Evolutionary conservation across 768 basidiomycete genomes (phyloP).

Genomic region (Termitomyces sp.): DNA sequence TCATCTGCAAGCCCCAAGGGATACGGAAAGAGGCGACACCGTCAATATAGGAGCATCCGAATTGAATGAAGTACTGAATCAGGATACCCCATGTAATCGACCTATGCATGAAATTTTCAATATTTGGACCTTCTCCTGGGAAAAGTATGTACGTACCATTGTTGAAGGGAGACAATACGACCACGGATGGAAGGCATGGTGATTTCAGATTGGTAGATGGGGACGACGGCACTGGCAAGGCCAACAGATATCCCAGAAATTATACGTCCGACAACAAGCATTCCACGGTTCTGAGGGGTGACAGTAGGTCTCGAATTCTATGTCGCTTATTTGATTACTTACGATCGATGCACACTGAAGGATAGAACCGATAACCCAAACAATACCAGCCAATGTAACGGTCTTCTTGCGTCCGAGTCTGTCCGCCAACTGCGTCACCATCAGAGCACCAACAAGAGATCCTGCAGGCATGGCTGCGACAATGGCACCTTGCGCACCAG

Average conservation of each 20-base stretch:
- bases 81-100: constrained; percentile 77
- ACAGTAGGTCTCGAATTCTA: not conserved
- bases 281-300: constrained; percentile 52
- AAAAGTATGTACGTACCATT: constrained; percentile 37
- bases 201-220: constrained; percentile 72
- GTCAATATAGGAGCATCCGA: constrained; percentile 68
- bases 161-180: constrained; percentile 69
- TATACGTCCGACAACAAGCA: constrained; percentile 68
- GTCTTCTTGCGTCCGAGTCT: constrained; percentile 58
- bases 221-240: constrained; percentile 59
- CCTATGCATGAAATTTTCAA: constrained; percentile 13
- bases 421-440: constrained; percentile 61
- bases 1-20: constrained; percentile 76
- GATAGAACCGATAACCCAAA: constrained; percentile 70
- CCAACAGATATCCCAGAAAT: constrained; percentile 66
- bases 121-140: not conserved
- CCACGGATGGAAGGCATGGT: constrained; percentile 69
- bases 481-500: constrained; percentile 62
- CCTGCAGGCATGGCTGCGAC: constrained; percentile 79
- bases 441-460: constrained; percentile 59
- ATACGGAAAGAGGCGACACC: constrained; percentile 72
- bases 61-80: constrained; percentile 70
- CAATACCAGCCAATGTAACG: constrained; percentile 57
- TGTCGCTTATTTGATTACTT: constrained; percentile 7
- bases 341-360: constrained; percentile 60